These are phyloP conservation scores for Dothiorella sarmentorum DNA, from an alignment of 2,329 filamentous ascomycete species.

Conservation along the genomic window DNA sequence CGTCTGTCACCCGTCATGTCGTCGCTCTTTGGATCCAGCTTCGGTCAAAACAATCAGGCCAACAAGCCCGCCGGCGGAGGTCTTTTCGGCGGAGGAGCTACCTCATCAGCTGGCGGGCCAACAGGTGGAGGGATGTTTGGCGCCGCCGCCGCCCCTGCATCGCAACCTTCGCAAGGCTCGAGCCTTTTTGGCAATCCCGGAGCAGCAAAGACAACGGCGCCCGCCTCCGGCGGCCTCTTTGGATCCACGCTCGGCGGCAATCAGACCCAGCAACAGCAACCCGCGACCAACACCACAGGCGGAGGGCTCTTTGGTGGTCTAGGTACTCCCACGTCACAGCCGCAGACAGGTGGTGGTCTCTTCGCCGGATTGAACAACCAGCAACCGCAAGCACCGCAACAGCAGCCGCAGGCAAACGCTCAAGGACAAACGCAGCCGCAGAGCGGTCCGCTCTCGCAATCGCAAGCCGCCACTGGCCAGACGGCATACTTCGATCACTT, in stretches of 20 bases:
- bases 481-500: constrained; percentile 64
- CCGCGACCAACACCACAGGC: constrained; percentile 23
- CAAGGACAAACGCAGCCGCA: constrained; percentile 25
- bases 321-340: not conserved
- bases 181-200: constrained; percentile 1
- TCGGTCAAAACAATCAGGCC: constrained; percentile 27
- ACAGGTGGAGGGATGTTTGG: constrained; percentile 9
- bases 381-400: constrained; percentile 35
- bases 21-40: constrained; percentile 28
- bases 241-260: constrained; percentile 8
- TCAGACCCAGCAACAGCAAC: constrained; percentile 4
- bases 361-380: constrained; percentile 23
- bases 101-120: not conserved
- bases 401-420: constrained; percentile 29
- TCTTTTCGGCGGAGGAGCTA: constrained; percentile 28
- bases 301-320: constrained; percentile 18
- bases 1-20: constrained; percentile 21
- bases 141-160: not conserved
- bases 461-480: constrained; percentile 35
- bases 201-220: constrained; percentile 4
- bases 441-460: constrained; percentile 31
- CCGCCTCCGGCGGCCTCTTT: constrained; percentile 2
- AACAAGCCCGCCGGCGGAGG: constrained; percentile 23
- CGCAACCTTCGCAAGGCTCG: not conserved
- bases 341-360: not conserved